phyloP scores from a whole-genome alignment of 2,329 filamentous ascomycete species.

The Fusarium cyanostomum region DNA sequence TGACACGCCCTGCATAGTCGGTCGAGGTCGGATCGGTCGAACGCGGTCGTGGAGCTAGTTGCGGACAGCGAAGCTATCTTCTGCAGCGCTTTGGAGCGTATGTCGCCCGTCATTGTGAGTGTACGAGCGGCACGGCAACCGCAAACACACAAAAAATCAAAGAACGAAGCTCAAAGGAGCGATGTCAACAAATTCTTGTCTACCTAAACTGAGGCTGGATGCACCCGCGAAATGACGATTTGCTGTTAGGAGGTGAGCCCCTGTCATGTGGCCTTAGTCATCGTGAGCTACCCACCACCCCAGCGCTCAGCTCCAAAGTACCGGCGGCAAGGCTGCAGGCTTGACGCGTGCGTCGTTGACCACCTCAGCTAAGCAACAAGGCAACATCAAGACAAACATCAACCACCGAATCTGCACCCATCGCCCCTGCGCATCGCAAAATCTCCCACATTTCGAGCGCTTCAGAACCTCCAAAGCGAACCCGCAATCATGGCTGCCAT shows the following conservation, averaged over 20 bases:
- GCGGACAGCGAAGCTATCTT: slow-evolving; percentile 73
- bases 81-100: slow-evolving; percentile 70
- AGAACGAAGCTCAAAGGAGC: slow-evolving; percentile 8
- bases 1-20: slow-evolving; percentile 68
- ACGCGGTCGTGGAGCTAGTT: slow-evolving; percentile 60
- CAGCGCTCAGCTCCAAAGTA: slow-evolving; percentile 31
- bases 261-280: slow-evolving; percentile 52
- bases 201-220: slow-evolving; percentile 13
- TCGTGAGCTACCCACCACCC: slow-evolving; percentile 51
- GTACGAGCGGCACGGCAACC: background rate
- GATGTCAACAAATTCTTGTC: slow-evolving; percentile 33
- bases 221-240: slow-evolving; percentile 34
- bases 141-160: slow-evolving; percentile 8
- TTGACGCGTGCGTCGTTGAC: slow-evolving; percentile 52
- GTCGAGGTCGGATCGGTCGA: slow-evolving; percentile 71
- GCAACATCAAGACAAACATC: slow-evolving; percentile 32
- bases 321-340: slow-evolving; percentile 62
- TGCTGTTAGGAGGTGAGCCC: slow-evolving; percentile 39
- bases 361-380: slow-evolving; percentile 44
- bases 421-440: slow-evolving; percentile 17
- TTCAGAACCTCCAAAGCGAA: background rate
- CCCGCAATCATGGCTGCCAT: slow-evolving; percentile 66
- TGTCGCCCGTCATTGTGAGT: slow-evolving; percentile 60
- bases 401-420: slow-evolving; percentile 16
- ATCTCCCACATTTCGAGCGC: background rate